Evolutionary conservation across 805 yeast genomes (phyloP), one percentile per base, ranked within the genome.

Genomic region (Tetrapisispora nanseiensis): DNA sequence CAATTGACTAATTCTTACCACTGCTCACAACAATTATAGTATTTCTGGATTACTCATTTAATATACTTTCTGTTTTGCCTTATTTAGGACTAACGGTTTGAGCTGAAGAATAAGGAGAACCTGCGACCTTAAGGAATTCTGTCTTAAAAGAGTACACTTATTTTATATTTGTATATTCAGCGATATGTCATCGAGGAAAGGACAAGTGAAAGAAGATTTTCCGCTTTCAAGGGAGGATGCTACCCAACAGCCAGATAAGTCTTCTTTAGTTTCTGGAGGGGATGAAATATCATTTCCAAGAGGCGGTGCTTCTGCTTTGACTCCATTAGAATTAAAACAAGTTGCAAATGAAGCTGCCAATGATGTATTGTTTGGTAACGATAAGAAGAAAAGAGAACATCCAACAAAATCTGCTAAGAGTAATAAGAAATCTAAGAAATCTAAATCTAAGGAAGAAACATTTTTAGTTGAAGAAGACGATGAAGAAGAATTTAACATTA

Each of bases 291-390:
- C 74, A 15, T 92, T 92, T 59, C 98, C 98, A 39, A 83, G 99
- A 77, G 98, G 98, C 53, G 98, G 98, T 39, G 78, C 82, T 11
- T 75, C 90, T 22, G 85, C 78, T 21, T 72, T 92, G 56, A 76
- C 95, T 3, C 87, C 97, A 6, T 67, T 92, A 50, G 99, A 92
- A 65, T 78, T 86, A 51, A 87, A 86, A 61, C 92, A 86, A 58
- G 90, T 90, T 40, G 81, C 95, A 32, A 87, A 86, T 59, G 95
- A 90, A 63, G 99, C 90, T 38, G 80, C 89, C 19, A 76, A 75
- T 48, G 98, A 92, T 65, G 92, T 85, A 32, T 67, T 89, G 39
- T 84, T 85, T 48, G 90, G 59, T 30, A 59, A 52, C 20, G 40
- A 47, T 15, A 43, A 50, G 4, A 26, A 23, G 11, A 38, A 44